Conservation (phyloP, 345 rosid species). For the Salix caprea region DNA sequence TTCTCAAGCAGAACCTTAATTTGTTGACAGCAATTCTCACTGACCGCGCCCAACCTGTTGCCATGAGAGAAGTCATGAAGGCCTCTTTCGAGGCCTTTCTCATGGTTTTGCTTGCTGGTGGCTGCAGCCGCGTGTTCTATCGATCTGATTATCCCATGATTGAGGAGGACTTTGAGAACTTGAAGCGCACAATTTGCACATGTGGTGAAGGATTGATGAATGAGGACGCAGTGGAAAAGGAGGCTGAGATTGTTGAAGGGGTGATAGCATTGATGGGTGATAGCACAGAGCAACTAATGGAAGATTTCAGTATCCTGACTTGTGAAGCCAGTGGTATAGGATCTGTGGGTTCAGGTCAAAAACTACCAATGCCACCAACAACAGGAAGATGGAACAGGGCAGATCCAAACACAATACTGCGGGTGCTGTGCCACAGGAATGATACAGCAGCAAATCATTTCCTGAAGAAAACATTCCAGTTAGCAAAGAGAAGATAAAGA, state of each 20-base stretch:
- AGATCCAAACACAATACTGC: conserved; percentile 75
- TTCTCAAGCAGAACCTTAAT: conserved; percentile 68
- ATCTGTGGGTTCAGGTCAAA: conserved; percentile 43
- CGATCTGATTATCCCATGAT: conserved; percentile 52
- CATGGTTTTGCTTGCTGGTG: conserved; percentile 88
- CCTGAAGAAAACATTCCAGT: conserved; percentile 64
- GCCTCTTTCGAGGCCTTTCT: conserved; percentile 74
- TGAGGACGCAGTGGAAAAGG: conserved; percentile 60
- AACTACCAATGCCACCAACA: conserved; percentile 73
- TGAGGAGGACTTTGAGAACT: conserved; percentile 63
- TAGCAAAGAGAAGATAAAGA: conserved; percentile 55
- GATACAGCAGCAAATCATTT: conserved; percentile 62
- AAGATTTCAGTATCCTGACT: conserved; percentile 61
- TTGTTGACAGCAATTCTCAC: conserved; percentile 65
- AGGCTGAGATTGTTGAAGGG: conserved; percentile 71
- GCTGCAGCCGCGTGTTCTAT: conserved; percentile 48
- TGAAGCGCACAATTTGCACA: conserved; percentile 59
- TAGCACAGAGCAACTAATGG: conserved; percentile 70
- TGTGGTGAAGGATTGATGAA: conserved; percentile 73
- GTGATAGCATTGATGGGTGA: conserved; percentile 68
- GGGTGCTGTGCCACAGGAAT: conserved; percentile 75
- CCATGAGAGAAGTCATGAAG: conserved; percentile 73
- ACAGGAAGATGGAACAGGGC: conserved; percentile 72
- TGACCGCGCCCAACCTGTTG: conserved; percentile 66
- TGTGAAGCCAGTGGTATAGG: conserved; percentile 56